Base-by-base conservation (phyloP, 106 monocot genomes). In the Apostasia shenzhenica region DNA sequence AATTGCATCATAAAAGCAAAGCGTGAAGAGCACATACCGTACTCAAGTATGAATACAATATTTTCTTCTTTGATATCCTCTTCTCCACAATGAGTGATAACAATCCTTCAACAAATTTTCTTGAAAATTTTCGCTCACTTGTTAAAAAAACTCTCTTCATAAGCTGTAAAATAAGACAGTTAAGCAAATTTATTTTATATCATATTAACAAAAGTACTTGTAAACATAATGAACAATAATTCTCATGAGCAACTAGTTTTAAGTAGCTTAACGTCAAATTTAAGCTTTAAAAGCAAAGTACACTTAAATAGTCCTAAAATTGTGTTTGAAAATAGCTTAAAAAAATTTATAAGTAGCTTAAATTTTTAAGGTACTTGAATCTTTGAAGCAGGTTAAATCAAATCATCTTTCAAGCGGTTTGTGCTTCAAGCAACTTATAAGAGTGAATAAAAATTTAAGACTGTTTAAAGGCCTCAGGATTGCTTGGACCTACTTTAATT, bases 61-160 rank as follows among this genome's bases (percentile, higher is more conserved):
- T 83, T 59, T 52, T 71, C 71, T 56, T 11, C 68, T 83, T 83
- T 66, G 83, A 75, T 56, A 83, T 51, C 64, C 72, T 83, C 71
- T 67, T 83, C 59, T 83, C 83, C 61, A 79, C 39, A 46, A 78
- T 46, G 10, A 83, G 38, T 14, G 83, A 79, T 61, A 83, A 51
- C 14, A 75, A 14, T 14, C 75, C 79, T 48, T 82, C 82, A 59
- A 77, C 8, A 48, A 82, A 67, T 54, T 82, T 82, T 66, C 82
- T 77, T 52, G 83, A 83, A 26, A 79, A 54, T 68, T 72, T 83
- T 2, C 83, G 70, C 54, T 83, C 83, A 49, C 63, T 75, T 48
- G 75, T 70, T 72, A 83, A 46, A 63, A 83, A 83, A 4, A 78
- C 45, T 71, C 67, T 83, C 72, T 75, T 83, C 51, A 75, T 58